Base-by-base conservation (phyloP, 257 asterid species). In the Anisodus tanguticus region DNA sequence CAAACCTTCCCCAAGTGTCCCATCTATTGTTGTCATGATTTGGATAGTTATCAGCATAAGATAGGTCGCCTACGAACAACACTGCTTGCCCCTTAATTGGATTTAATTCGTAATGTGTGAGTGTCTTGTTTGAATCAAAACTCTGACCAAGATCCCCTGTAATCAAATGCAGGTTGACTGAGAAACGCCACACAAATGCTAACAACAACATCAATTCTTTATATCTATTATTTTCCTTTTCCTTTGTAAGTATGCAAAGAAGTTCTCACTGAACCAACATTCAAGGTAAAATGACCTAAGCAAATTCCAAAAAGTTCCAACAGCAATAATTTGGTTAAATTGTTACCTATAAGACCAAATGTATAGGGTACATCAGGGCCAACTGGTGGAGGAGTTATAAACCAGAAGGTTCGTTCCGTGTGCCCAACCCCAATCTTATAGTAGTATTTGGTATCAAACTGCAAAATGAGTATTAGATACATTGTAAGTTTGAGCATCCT, bases 81-180 rank as follows among this genome's bases (percentile, higher is more conserved):
- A 95, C 92, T 0, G 97, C 35, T 79, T 92, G 94, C 67, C 99
- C 99, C 88, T 91, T 94, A 8, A 39, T 58, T 3, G 97, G 94
- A 86, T 91, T 95, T 15, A 17, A 31, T 88, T 92, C 97, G 47
- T 94, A 95, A 85, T 95, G 99, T 3, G 93, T 84, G 54, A 95
- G 93, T 3, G 99, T 94, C 0, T 0, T 66, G 88, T 94, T 93
- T 57, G 99, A 95, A 83, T 91, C 97, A 58, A 84, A 93, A 64
- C 88, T 95, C 89, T 95, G 99, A 4, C 98, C 99, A 81, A 95
- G 91, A 89, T 95, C 99, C 83, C 99, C 99, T 93, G 79, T 74
- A 82, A 82, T 13, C 3, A 82, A 81, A 16, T 17, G 22, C 49
- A 53, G 31, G 64, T 77, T 35, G 26, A 57, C 0, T 77, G 64